A percentile compares a stretch with the other conserved stretches of the same genome.
phyloP scores from a whole-genome alignment of 1,139 yeast genomes.

The Kazachstania sp. region DNA sequence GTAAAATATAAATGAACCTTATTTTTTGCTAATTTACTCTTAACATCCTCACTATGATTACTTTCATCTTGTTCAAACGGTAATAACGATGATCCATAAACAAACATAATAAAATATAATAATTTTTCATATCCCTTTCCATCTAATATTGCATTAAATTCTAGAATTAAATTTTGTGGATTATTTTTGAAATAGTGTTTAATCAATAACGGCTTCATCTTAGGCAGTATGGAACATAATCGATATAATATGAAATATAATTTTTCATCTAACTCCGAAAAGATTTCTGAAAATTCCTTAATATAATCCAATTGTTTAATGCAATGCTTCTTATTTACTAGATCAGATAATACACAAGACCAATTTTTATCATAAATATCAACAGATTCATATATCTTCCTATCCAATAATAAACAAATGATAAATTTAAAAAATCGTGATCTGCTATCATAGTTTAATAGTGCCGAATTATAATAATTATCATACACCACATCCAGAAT shows the following conservation, averaged over 20 bases:
- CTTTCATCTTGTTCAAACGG: slow-evolving; percentile 13
- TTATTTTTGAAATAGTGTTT: slow-evolving; percentile 8
- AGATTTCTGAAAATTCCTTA: too few relatives aligned
- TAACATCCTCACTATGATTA: neutral
- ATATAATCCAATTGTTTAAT: too few relatives aligned
- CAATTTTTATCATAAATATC: slow-evolving; percentile 16
- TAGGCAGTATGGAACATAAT: slow-evolving; percentile 17
- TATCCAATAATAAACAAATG: slow-evolving; percentile 22
- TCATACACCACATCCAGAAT: slow-evolving; percentile 9
- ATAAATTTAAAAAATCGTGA: slow-evolving; percentile 6
- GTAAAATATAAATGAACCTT: slow-evolving; percentile 12
- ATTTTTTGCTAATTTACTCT: neutral
- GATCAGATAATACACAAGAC: slow-evolving; percentile 4
- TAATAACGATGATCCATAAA: slow-evolving; percentile 17
- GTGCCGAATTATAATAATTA: too few relatives aligned
- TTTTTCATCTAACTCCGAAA: slow-evolving; percentile 1
- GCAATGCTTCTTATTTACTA: too few relatives aligned
- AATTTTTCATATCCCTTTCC: slow-evolving; percentile 13
- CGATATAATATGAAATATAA: slow-evolving; percentile 24
- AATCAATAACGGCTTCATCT: slow-evolving; percentile 12
- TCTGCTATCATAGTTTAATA: too few relatives aligned
- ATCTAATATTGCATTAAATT: slow-evolving; percentile 20
- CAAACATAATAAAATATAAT: slow-evolving; percentile 20
- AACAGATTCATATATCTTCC: slow-evolving; percentile 22
- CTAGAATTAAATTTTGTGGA: slow-evolving; percentile 6